phyloP scores from a whole-genome alignment of 2,329 filamentous ascomycete genomes.

The Trichoderma pleuroti region DNA sequence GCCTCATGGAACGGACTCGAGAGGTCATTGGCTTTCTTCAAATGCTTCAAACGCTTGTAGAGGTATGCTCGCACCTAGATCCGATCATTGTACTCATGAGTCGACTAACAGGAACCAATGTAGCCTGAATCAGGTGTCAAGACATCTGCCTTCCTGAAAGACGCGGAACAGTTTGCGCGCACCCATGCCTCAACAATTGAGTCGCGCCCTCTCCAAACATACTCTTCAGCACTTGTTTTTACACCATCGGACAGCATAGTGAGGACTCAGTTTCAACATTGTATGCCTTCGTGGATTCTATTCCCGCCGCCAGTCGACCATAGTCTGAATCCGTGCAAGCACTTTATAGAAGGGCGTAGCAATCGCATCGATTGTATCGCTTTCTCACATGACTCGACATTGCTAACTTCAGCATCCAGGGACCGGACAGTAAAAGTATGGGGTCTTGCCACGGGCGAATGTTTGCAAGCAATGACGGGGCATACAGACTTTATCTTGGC shows the following conservation, averaged over 20 bases:
- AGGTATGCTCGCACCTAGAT: background rate
- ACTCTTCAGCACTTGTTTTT: conserved; percentile 27
- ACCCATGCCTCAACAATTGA: conserved; percentile 14
- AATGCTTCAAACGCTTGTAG: background rate
- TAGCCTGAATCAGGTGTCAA: background rate
- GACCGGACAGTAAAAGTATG: background rate
- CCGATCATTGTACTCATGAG: too few relatives aligned
- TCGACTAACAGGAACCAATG: too few relatives aligned
- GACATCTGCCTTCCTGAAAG: background rate
- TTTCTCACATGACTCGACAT: background rate
- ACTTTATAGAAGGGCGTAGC: background rate
- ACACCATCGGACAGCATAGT: conserved; percentile 22
- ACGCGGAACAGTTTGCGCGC: conserved; percentile 14
- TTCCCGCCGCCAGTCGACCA: background rate
- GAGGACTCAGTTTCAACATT: conserved; percentile 13
- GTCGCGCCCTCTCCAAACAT: conserved; percentile 25
- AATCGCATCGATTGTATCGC: background rate
- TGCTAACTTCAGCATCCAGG: background rate
- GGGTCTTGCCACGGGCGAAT: background rate
- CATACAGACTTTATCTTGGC: background rate
- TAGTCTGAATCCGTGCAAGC: background rate
- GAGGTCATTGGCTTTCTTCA: background rate
- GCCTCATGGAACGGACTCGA: background rate
- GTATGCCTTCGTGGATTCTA: conserved; percentile 22
- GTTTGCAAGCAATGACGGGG: background rate